These are phyloP conservation scores for Phytophthora pluvialis DNA, from an alignment of 352 stramenopile species.

Conservation along the genomic window DNA sequence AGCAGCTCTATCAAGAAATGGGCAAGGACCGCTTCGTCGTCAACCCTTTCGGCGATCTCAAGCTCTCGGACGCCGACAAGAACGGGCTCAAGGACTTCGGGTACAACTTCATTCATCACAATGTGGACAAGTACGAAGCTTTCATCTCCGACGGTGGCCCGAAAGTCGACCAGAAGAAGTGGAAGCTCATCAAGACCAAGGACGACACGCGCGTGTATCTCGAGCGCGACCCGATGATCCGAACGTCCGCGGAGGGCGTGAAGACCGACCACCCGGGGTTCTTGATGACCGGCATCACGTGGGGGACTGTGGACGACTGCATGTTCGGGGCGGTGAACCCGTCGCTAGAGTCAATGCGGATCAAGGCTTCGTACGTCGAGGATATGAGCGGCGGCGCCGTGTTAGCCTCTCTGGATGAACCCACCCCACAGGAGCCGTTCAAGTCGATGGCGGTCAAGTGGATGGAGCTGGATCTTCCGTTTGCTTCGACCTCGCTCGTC, in stretches of 20 bases:
- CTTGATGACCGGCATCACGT: conserved; percentile 41
- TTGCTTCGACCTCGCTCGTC: conserved; percentile 31
- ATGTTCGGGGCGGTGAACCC: conserved; percentile 51
- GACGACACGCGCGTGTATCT: conserved; percentile 37
- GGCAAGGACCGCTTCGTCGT: conserved; percentile 39
- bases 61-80: conserved; percentile 25
- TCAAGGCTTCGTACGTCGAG: conserved; percentile 56
- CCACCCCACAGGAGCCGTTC: conserved; percentile 55
- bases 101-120: conserved; percentile 38
- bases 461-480: conserved; percentile 44
- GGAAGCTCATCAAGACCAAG: conserved; percentile 44
- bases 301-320: conserved; percentile 46
- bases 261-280: conserved; percentile 28
- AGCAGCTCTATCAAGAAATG: conserved; percentile 16
- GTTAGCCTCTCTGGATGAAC: conserved; percentile 43
- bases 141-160: conserved; percentile 25
- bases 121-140: conserved; percentile 46
- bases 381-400: conserved; percentile 48
- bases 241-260: background rate
- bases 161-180: conserved; percentile 41
- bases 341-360: conserved; percentile 43
- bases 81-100: conserved; percentile 29
- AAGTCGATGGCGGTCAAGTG: conserved; percentile 46
- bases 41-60: conserved; percentile 36
- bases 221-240: conserved; percentile 27